Base-by-base conservation (phyloP, 2,329 filamentous ascomycete species). In the Colletotrichum tabaci region DNA sequence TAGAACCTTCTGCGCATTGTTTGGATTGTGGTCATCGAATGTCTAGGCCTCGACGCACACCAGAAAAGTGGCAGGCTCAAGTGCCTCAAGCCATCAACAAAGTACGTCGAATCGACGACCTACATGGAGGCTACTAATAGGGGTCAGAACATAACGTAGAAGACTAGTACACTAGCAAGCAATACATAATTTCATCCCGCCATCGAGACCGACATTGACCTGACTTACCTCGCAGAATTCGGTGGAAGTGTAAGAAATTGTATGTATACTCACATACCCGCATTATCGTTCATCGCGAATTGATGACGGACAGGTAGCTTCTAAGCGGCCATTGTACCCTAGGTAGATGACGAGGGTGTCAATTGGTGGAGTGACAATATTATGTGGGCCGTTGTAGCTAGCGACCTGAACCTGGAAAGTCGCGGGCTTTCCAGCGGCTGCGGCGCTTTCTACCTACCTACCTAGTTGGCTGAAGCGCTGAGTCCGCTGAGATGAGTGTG, bases 341-440 rank as follows among this genome's bases (percentile, higher is more conserved):
- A 10, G 30, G 18, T 16, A n/a, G 26, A 8, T n/a, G 53, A n/a
- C 35, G 52, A 35, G 60, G 47, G 35, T 8, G 1, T 26, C 46
- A 42, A 61, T 61, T 61, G 60, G 60, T 42, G 46, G 21, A n/a
- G 42, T 15, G 6, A 40, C 35, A 10, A 42, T 6, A 52, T 52
- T 40, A 7, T 49, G 47, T 62, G 60, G 60, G 35, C 42, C 60
- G 21, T 13, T 10, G n/a, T 23, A 40, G 15, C 21, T 4, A 61
- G 60, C n/a, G 42, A 52, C 60, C 15, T 23, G 21, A 42, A 58
- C 26, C 23, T 30, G 18, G 49, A 42, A 49, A 63, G 38, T 46
- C 23, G 60, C 21, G 38, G 53, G 16, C 21, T 69, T 69, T 69
- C 53, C 65, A 72, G 69, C 66, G 65, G 69, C 46, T 66, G 47